Conservation (phyloP, 192 early-diverging fungal species). For the Coemansia sp. region DNA sequence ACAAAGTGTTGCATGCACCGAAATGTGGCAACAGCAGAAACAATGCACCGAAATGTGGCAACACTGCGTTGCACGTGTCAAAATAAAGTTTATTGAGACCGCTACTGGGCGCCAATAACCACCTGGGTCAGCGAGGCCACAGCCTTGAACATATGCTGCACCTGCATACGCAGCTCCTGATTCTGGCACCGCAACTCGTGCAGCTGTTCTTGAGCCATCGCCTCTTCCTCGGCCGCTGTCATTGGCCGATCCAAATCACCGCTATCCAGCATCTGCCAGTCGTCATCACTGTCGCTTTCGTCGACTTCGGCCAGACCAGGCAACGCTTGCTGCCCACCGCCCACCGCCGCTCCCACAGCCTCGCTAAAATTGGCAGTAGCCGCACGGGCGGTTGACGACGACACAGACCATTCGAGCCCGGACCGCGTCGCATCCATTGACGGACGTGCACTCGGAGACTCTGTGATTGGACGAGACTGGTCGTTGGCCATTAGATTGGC, state of each 20-base stretch:
- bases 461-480: background rate
- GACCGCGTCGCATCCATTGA: background rate
- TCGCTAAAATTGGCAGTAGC: constrained; percentile 23
- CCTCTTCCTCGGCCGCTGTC: constrained; percentile 5
- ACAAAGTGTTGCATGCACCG: background rate
- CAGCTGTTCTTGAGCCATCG: constrained; percentile 11
- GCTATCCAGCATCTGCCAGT: constrained; percentile 17
- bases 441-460: background rate
- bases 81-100: background rate
- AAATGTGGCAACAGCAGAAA: background rate
- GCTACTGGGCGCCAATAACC: constrained; percentile 4
- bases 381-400: constrained; percentile 16
- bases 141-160: constrained; percentile 13
- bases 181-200: constrained; percentile 13
- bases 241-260: background rate
- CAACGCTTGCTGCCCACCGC: background rate
- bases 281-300: constrained; percentile 15
- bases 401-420: constrained; percentile 3
- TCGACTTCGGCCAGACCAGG: constrained; percentile 15
- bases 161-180: constrained; percentile 10
- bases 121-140: constrained; percentile 23
- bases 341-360: background rate
- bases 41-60: background rate
- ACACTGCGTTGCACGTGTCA: background rate
- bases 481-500: background rate